Evolutionary conservation across 2,329 filamentous ascomycete genomes (phyloP).

Genomic region (Colletotrichum australisinense): DNA sequence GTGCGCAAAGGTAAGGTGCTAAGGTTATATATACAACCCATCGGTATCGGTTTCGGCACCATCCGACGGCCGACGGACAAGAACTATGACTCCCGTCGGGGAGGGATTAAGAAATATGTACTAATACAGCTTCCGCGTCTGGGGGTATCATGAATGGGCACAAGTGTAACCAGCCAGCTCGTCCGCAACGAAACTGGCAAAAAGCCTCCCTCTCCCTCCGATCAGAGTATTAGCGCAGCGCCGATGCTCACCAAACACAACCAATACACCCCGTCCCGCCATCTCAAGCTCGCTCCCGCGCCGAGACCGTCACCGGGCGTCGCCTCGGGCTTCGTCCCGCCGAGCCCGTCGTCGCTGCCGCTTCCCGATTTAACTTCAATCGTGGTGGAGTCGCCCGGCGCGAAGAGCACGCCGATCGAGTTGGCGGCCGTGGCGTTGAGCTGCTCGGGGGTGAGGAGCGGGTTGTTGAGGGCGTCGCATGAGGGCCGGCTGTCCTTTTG

Average conservation of each 20-base stretch:
- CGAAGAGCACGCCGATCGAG: slow-evolving; percentile 60
- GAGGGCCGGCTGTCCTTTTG: slow-evolving; percentile 52
- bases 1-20: background rate
- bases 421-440: slow-evolving; percentile 57
- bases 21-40: background rate
- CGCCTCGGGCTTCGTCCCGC: slow-evolving; percentile 44
- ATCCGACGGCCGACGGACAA: background rate
- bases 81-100: background rate
- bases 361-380: slow-evolving; percentile 48
- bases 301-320: slow-evolving; percentile 46
- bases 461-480: slow-evolving; percentile 65
- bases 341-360: slow-evolving; percentile 41
- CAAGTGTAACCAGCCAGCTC: background rate
- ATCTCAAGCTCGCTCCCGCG: slow-evolving; percentile 45
- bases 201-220: background rate
- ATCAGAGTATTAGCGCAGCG: slow-evolving; percentile 45
- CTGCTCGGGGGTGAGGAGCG: slow-evolving; percentile 58
- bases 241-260: slow-evolving; percentile 46
- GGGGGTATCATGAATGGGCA: slow-evolving; percentile 26
- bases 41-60: background rate
- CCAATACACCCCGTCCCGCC: slow-evolving; percentile 46
- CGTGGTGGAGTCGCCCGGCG: slow-evolving; percentile 60
- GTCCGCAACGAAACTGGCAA: background rate
- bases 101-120: slow-evolving; percentile 23
- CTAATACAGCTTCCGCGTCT: slow-evolving; percentile 9